Base-by-base conservation (phyloP, 257 asterid genomes). In the Solanum chmielewskii region DNA sequence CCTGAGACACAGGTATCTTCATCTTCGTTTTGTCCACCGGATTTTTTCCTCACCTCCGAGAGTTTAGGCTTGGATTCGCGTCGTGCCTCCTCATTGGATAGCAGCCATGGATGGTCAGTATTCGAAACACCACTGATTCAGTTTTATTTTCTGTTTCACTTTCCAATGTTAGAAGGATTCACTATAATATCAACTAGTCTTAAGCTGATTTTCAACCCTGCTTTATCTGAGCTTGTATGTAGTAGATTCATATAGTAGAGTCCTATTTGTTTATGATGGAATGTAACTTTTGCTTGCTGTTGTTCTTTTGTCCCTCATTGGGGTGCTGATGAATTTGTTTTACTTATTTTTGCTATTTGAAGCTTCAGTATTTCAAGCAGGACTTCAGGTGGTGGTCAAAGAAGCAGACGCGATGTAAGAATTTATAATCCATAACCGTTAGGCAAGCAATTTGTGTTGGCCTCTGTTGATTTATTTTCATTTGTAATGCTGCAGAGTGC, bases 21-120 rank as follows among this genome's bases (percentile, higher is more conserved):
- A 44, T 92, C 98, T 56, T 92, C 94, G 9, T 95, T 96, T 85
- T 92, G 95, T 84, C 99, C 98, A 41, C 92, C 98, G 2, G 95
- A 95, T 82, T 91, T 93, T 74, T 85, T 88, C 88, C 94, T 93
- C 66, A 93, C 98, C 35, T 91, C 96, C 1, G 97, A 93, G 93
- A 93, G 94, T 87, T 94, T 96, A 88, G 97, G 98, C 29, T 93
- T 94, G 89, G 92, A 91, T 89, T 87, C 92, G 6, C 88, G 76
- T 14, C 87, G 86, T 75, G 89, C 92, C 33, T 90, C 90, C 90
- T 93, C 96, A 31, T 86, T 89, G 41, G 98, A 90, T 85, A 89
- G 96, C 90, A 92, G 92, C 87, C 94, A 86, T 66, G 94, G 96
- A 91, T 94, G 99, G 97, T 95, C 80, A 45, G 92, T 87, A 33